These are phyloP conservation scores for Populus hybrid DNA, from an alignment of 441 rosid genomes.

Conservation along the genomic window DNA sequence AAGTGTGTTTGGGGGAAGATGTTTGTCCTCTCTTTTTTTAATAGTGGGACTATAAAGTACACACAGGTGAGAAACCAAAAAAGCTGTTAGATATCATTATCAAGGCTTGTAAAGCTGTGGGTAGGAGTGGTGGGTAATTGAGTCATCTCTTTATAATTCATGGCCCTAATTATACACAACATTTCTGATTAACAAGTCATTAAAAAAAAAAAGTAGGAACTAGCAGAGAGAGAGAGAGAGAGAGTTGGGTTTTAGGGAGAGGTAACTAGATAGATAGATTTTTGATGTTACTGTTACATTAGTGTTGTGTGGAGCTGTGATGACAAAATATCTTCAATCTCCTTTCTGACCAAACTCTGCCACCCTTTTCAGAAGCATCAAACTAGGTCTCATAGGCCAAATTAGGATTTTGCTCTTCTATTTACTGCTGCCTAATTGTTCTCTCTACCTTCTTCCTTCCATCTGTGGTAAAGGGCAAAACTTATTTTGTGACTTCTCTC, in stretches of 20 bases:
- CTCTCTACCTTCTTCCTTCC: background rate
- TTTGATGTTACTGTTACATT: slow-evolving; percentile 15
- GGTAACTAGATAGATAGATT: slow-evolving; percentile 2
- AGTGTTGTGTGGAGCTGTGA: slow-evolving; percentile 17
- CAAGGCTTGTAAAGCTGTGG: slow-evolving; percentile 31
- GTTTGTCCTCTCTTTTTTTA: slow-evolving; percentile 11
- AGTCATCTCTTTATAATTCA: slow-evolving; percentile 30
- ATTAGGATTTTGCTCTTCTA: background rate
- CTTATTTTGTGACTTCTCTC: background rate
- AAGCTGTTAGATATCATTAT: slow-evolving; percentile 47
- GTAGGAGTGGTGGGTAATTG: slow-evolving; percentile 24
- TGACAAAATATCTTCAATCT: slow-evolving; percentile 25
- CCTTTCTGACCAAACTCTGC: slow-evolving; percentile 28
- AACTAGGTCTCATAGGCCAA: slow-evolving; percentile 14
- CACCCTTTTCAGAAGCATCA: slow-evolving; percentile 32
- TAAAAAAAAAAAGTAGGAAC: background rate
- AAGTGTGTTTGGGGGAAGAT: slow-evolving; percentile 10
- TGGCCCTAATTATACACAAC: slow-evolving; percentile 28
- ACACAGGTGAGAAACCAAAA: slow-evolving; percentile 7
- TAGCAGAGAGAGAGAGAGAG: background rate
- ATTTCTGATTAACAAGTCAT: slow-evolving; percentile 13
- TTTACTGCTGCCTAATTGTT: background rate
- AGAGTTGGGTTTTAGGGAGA: background rate
- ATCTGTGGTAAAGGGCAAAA: background rate
- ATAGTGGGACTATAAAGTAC: slow-evolving; percentile 21